A percentile compares a stretch with the other conserved stretches of the same genome.
These are phyloP conservation scores for Brassica incana DNA, from an alignment of 345 rosid species.

Conservation along the genomic window DNA sequence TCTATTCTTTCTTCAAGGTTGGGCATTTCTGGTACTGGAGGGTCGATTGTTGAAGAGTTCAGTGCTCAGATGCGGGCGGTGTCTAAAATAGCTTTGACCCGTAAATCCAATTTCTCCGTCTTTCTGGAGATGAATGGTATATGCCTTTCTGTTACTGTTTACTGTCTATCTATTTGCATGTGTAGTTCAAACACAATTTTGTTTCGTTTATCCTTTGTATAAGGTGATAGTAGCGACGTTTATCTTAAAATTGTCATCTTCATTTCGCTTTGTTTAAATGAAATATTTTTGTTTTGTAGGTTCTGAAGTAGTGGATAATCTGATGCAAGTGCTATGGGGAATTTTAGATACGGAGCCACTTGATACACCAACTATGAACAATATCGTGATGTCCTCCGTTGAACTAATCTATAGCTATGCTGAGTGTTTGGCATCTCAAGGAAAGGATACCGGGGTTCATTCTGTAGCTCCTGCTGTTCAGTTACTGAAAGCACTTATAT, in stretches of 20 bases:
- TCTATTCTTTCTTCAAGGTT: conserved; percentile 70
- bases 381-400: conserved; percentile 82
- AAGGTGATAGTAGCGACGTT: neutral
- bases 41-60: conserved; percentile 90
- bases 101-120: conserved; percentile 71
- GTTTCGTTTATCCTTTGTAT: conserved; percentile 20
- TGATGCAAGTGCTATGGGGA: conserved; percentile 96
- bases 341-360: conserved; percentile 92
- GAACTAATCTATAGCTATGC: conserved; percentile 95
- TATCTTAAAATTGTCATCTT: conserved; percentile 2
- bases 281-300: conserved; percentile 49
- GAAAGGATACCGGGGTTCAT: conserved; percentile 56
- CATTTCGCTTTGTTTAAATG: conserved; percentile 27
- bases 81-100: conserved; percentile 93
- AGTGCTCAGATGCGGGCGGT: conserved; percentile 94
- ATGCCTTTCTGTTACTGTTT: conserved; percentile 16
- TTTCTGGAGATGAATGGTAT: conserved; percentile 86
- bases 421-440: conserved; percentile 86
- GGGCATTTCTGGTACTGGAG: conserved; percentile 74
- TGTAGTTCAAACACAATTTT: conserved; percentile 23
- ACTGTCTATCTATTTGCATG: conserved; percentile 5
- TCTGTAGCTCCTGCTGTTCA: conserved; percentile 91
- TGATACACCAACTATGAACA: conserved; percentile 91
- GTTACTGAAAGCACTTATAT: conserved; percentile 77
- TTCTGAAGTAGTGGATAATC: conserved; percentile 85